These are phyloP conservation scores for Diutina siamensis DNA, from an alignment of 1,139 yeast genomes.

Conservation along the genomic window DNA sequence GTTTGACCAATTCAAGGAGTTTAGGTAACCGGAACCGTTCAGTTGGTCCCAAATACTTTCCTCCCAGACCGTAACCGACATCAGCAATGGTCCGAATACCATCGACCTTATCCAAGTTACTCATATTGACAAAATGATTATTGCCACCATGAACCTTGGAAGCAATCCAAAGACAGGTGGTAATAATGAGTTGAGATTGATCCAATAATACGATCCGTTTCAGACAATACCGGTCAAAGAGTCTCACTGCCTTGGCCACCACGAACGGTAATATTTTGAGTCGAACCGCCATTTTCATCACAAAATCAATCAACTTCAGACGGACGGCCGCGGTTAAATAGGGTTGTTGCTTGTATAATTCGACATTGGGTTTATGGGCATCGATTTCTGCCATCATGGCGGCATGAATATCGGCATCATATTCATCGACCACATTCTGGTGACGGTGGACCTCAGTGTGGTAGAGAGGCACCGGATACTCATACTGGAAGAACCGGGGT, in stretches of 20 bases:
- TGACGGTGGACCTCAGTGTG: conserved; percentile 39
- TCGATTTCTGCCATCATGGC: conserved; percentile 22
- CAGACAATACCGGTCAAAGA: conserved; percentile 57
- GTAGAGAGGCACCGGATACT: conserved; percentile 41
- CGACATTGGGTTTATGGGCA: conserved; percentile 35
- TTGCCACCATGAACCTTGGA: conserved; percentile 60
- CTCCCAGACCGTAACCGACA: conserved; percentile 41
- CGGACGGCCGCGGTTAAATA: conserved; percentile 16
- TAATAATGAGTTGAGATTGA: conserved; percentile 51
- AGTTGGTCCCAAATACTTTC: conserved; percentile 53
- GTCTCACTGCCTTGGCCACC: conserved; percentile 43
- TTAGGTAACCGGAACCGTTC: conserved; percentile 58
- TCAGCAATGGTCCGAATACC: conserved; percentile 23
- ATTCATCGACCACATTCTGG: conserved; percentile 35
- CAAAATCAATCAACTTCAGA: conserved; percentile 41
- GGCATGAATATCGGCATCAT: conserved; percentile 38
- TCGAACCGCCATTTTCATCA: conserved; percentile 45
- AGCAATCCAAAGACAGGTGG: conserved; percentile 59
- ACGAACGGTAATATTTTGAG: conserved; percentile 52
- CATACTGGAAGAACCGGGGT: conserved; percentile 17
- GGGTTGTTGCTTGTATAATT: conserved; percentile 43
- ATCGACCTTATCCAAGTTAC: conserved; percentile 14
- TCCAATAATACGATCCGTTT: conserved; percentile 49
- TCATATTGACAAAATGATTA: conserved; percentile 49
- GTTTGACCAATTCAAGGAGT: conserved; percentile 46